Evolutionary conservation across 768 basidiomycete genomes (phyloP).

Genomic region (Dioszegia aurantiaca): DNA sequence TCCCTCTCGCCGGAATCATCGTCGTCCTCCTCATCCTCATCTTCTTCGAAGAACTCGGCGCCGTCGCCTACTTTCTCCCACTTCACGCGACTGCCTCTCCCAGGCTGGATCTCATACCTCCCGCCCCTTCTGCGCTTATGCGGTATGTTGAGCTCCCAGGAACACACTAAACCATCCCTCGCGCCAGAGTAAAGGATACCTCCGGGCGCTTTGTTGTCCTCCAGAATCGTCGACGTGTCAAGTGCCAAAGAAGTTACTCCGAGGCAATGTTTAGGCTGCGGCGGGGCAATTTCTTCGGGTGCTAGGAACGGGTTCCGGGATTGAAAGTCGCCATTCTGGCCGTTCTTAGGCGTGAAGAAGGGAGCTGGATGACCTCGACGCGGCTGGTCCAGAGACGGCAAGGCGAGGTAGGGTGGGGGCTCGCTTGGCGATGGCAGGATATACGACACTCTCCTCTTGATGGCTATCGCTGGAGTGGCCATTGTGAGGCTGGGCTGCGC

Average conservation of each 20-base stretch:
- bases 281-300: constrained; percentile 3
- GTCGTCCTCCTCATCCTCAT: constrained; percentile 59
- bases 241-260: constrained; percentile 83
- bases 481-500: background rate
- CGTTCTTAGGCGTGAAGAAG: constrained; percentile 58
- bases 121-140: constrained; percentile 58
- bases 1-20: constrained; percentile 19
- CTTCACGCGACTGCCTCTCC: constrained; percentile 46
- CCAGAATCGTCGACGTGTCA: constrained; percentile 73
- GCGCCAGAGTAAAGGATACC: constrained; percentile 89
- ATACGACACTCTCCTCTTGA: constrained; percentile 68
- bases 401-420: constrained; percentile 63
- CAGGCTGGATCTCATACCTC: constrained; percentile 31
- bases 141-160: constrained; percentile 76
- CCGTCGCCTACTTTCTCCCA: constrained; percentile 69
- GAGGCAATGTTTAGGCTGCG: constrained; percentile 77
- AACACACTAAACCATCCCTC: constrained; percentile 79
- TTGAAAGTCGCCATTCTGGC: constrained; percentile 11
- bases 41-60: constrained; percentile 74
- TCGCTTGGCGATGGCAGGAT: constrained; percentile 72
- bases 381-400: constrained; percentile 65
- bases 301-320: constrained; percentile 33
- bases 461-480: background rate
- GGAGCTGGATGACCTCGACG: constrained; percentile 70
- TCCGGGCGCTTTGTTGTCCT: constrained; percentile 64